phyloP scores from a whole-genome alignment of 495 filamentous ascomycete species.

The Penicillium silybi region DNA sequence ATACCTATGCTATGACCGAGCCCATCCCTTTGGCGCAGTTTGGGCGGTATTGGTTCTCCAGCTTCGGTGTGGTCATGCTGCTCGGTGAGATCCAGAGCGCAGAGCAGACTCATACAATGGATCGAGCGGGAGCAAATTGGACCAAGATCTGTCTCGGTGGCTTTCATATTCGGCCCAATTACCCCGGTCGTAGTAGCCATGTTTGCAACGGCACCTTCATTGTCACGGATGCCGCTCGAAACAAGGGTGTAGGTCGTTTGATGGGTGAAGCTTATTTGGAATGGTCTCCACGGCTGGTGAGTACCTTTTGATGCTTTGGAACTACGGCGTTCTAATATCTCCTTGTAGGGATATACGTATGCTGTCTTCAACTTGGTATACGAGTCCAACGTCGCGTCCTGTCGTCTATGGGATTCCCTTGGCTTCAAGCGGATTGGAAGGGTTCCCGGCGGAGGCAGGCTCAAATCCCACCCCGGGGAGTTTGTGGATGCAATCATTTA shows the following conservation, averaged over 20 bases:
- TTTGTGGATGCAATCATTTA: constrained; percentile 96
- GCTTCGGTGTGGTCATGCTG: constrained; percentile 91
- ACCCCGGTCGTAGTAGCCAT: constrained; percentile 92
- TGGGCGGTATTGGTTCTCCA: constrained; percentile 89
- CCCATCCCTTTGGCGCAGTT: constrained; percentile 73
- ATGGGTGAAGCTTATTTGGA: constrained; percentile 95
- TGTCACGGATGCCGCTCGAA: constrained; percentile 84
- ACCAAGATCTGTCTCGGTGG: constrained; percentile 80
- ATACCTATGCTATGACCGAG: constrained; percentile 93
- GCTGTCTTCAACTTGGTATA: constrained; percentile 98
- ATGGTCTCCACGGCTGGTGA: constrained; percentile 83
- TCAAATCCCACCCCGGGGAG: constrained; percentile 75
- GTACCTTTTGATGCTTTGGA: constrained; percentile 18
- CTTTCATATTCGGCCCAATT: constrained; percentile 97
- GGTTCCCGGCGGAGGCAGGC: constrained; percentile 80
- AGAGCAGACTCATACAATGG: constrained; percentile 55
- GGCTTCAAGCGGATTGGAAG: constrained; percentile 96
- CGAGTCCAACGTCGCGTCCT: constrained; percentile 93
- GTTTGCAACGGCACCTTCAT: constrained; percentile 95
- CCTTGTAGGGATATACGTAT: constrained; percentile 76
- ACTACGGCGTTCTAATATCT: background rate
- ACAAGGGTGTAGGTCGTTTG: constrained; percentile 82
- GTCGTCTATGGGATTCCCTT: constrained; percentile 94
- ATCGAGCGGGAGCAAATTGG: constrained; percentile 66
- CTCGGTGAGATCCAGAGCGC: constrained; percentile 71